phyloP scores from a whole-genome alignment of 2,329 filamentous ascomycete species.

The Talaromyces sp. region DNA sequence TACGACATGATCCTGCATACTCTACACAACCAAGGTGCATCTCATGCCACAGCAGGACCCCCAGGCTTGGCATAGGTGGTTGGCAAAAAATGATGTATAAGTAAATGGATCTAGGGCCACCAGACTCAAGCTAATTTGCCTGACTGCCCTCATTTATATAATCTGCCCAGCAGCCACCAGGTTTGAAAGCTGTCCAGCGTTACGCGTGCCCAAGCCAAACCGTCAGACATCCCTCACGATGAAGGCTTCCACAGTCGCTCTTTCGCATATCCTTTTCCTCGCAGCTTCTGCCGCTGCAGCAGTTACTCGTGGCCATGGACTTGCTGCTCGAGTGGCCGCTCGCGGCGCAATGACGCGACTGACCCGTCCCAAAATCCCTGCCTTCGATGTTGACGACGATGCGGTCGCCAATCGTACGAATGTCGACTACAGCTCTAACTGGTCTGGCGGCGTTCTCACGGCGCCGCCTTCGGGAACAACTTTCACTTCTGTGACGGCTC shows the following conservation, averaged over 20 bases:
- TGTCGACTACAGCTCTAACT: slow-evolving; percentile 54
- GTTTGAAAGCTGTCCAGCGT: neutral
- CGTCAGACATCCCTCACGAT: slow-evolving; percentile 22
- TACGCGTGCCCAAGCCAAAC: neutral
- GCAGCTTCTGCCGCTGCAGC: slow-evolving; percentile 22
- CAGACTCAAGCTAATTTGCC: neutral
- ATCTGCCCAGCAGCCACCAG: neutral
- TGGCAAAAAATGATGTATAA: slow-evolving; percentile 9
- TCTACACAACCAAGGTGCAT: neutral
- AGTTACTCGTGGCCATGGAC: slow-evolving; percentile 23
- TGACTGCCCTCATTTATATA: neutral
- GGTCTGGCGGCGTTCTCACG: slow-evolving; percentile 57
- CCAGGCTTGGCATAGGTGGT: slow-evolving; percentile 7
- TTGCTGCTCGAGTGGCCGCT: slow-evolving; percentile 29
- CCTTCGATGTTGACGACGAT: neutral
- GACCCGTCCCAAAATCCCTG: slow-evolving; percentile 25
- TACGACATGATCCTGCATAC: neutral
- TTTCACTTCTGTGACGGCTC: slow-evolving; percentile 44
- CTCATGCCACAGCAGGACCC: slow-evolving; percentile 6
- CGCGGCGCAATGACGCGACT: slow-evolving; percentile 25
- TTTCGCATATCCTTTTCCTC: slow-evolving; percentile 21
- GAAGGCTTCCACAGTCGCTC: slow-evolving; percentile 26
- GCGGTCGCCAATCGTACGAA: slow-evolving; percentile 35
- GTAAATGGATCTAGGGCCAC: neutral
- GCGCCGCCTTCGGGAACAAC: slow-evolving; percentile 40